phyloP scores from a whole-genome alignment of 2,329 filamentous ascomycete genomes.

The Pseudomassariella vexata region DNA sequence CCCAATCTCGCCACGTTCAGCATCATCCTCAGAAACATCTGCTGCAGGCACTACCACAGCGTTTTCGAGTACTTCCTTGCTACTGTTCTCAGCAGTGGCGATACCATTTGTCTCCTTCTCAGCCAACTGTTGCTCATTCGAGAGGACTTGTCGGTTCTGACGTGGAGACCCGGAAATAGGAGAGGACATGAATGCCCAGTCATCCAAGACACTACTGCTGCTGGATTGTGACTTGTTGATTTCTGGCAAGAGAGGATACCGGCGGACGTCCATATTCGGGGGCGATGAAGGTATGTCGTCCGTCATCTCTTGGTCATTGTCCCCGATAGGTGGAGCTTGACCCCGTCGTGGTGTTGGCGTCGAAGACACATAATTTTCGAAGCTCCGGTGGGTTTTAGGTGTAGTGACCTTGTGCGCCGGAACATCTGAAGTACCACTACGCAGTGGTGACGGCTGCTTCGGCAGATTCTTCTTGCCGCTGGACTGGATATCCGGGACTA shows the following conservation, averaged over 20 bases:
- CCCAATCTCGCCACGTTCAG: constrained; percentile 6
- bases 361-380: constrained; percentile 49
- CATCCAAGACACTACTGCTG: constrained; percentile 31
- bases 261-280: constrained; percentile 46
- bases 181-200: constrained; percentile 52
- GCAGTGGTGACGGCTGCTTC: constrained; percentile 3
- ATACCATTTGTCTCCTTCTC: not conserved
- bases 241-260: constrained; percentile 45
- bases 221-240: constrained; percentile 42
- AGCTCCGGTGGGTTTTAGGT: constrained; percentile 37
- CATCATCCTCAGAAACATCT: constrained; percentile 6
- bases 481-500: constrained; percentile 65
- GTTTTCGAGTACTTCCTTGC: not conserved
- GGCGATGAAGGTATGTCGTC: constrained; percentile 54
- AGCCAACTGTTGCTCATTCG: not conserved
- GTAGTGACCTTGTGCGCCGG: constrained; percentile 30
- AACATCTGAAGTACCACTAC: constrained; percentile 8
- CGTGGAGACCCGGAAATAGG: constrained; percentile 47
- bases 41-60: not conserved
- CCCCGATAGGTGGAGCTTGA: constrained; percentile 36
- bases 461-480: constrained; percentile 28
- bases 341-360: constrained; percentile 57
- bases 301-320: constrained; percentile 39
- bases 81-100: not conserved
- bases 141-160: constrained; percentile 20